Base-by-base conservation (phyloP, 2,329 filamentous ascomycete species). In the Pseudocercospora ulei region DNA sequence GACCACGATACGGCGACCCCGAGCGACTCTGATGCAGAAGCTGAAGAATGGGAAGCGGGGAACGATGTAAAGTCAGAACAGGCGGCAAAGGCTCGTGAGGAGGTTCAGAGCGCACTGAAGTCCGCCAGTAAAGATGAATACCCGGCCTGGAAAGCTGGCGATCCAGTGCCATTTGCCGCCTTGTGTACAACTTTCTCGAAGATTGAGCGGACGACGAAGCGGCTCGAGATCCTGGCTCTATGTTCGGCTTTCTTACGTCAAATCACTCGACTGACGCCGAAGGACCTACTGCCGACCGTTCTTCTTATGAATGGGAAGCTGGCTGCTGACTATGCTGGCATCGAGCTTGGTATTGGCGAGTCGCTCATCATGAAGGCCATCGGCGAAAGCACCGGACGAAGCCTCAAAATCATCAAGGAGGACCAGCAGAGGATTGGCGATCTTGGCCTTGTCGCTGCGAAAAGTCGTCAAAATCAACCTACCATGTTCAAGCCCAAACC, bases 281-380 rank as follows among this genome's bases (percentile, higher is more conserved):
- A 78, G 9, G 90, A 98, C 58, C 71, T 98, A 12, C 71, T 95
- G 1, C 78, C 87, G 0, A 94, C 85, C 0, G 79, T 96, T 14
- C 71, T 94, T 47, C 75, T 98, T 18, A 96, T 98, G 90, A 83
- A 94, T 62, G 95, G 95, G 65, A 96, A 96, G 61, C 75, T 98
- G 16, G 90, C 90, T 2, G 88, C 90, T 2, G 90, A 98, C 57
- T 98, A 95, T 60, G 81, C 87, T 27, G 90, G 90, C 12, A 87
- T 98, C 47, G 90, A 98, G 63, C 72, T 98, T 18, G 90, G 90
- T n/a, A 98, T 98, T 53, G 90, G 90, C 40, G 90, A 98, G 64
- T 96, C 88, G 0, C 65, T 98, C 17, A 95, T 98, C 55, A 96
- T 96, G 87, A 98, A 96, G 62, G 84, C 90, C 3, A 93, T 98